Percentiles rank a stretch among this genome's conserved stretches.
Evolutionary conservation across 257 asterid genomes (phyloP).

Genomic region (Solanum medicagineum): DNA sequence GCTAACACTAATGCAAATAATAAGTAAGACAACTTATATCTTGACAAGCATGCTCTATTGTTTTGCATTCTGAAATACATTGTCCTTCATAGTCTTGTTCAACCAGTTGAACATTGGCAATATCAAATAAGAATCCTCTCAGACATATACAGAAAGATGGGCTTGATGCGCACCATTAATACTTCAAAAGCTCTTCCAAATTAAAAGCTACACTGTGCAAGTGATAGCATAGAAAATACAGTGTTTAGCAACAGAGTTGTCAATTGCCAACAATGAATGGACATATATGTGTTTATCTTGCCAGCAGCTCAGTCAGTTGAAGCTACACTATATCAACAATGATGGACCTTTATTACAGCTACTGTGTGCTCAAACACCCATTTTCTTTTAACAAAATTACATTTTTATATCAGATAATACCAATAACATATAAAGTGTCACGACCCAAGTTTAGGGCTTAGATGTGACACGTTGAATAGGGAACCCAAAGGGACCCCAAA

Average conservation of each 20-base stretch:
- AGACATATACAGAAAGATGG: not conserved
- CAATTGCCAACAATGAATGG: not conserved
- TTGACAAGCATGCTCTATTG: slow-evolving; percentile 95
- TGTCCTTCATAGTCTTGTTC: slow-evolving; percentile 94
- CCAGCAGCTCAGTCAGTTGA: not conserved
- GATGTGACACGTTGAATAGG: no score
- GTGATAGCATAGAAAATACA: not conserved
- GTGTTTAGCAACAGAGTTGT: not conserved
- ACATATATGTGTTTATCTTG: not conserved
- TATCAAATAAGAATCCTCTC: slow-evolving; percentile 12
- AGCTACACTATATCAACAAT: not conserved
- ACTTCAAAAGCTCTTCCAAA: not conserved
- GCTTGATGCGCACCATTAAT: slow-evolving; percentile 33
- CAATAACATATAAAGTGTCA: not conserved
- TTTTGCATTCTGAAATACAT: slow-evolving; percentile 84
- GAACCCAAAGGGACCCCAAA: no score
- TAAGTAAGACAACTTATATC: slow-evolving; percentile 37
- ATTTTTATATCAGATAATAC: not conserved
- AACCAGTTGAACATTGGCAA: slow-evolving; percentile 50
- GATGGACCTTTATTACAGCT: not conserved
- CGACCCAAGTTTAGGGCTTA: no score
- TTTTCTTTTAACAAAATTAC: not conserved
- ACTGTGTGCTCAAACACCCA: not conserved
- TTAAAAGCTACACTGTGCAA: not conserved
- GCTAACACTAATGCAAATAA: not conserved